Conservation (phyloP, 495 filamentous ascomycete genomes). For the Penicillium crystallinum region DNA sequence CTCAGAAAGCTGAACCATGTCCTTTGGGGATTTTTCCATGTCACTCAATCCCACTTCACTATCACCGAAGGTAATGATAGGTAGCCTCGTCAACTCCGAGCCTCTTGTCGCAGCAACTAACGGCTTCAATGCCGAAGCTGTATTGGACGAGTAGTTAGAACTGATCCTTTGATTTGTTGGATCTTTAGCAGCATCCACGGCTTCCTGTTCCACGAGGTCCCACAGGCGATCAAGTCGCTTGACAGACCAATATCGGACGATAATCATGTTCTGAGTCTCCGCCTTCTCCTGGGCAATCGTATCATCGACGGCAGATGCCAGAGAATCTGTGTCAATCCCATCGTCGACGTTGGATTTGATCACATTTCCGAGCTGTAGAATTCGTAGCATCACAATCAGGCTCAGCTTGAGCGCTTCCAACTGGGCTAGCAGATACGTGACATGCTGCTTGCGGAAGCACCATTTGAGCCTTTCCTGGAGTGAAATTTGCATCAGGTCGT, state of each 20-base stretch:
- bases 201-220: slow-evolving; percentile 35
- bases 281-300: slow-evolving; percentile 38
- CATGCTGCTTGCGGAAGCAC: slow-evolving; percentile 42
- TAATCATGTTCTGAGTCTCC: slow-evolving; percentile 44
- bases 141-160: slow-evolving; percentile 11
- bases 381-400: slow-evolving; percentile 37
- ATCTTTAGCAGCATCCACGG: slow-evolving; percentile 23
- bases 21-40: slow-evolving; percentile 35
- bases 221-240: slow-evolving; percentile 39
- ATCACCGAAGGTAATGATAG: slow-evolving; percentile 25
- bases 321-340: background rate
- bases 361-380: slow-evolving; percentile 34
- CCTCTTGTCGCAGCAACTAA: slow-evolving; percentile 10
- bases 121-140: slow-evolving; percentile 11
- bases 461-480: slow-evolving; percentile 38
- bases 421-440: slow-evolving; percentile 42
- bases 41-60: slow-evolving; percentile 31
- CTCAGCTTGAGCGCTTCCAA: slow-evolving; percentile 44
- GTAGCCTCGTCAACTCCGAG: slow-evolving; percentile 24
- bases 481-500: slow-evolving; percentile 23
- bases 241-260: slow-evolving; percentile 42
- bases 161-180: slow-evolving; percentile 27
- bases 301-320: slow-evolving; percentile 17
- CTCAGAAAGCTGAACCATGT: slow-evolving; percentile 35
- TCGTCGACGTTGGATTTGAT: slow-evolving; percentile 8